A percentile compares a stretch with the other conserved stretches of the same genome.
Evolutionary conservation across 768 basidiomycete species (phyloP).

Genomic region (Trametes gibbosa): DNA sequence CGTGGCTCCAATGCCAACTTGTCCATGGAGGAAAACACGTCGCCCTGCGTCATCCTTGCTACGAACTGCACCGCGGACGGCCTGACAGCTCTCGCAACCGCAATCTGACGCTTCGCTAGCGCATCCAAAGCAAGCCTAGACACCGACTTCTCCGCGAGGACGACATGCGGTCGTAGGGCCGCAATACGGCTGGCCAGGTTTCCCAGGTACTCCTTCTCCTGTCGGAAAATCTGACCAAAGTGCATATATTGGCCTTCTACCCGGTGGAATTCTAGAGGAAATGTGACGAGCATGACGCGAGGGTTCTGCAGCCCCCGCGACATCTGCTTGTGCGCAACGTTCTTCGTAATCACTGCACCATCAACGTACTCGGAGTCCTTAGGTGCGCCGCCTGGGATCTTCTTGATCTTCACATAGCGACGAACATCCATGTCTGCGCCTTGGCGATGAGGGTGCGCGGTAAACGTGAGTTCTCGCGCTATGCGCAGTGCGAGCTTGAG

Average conservation of each 20-base stretch:
- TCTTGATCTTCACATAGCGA: constrained; percentile 96
- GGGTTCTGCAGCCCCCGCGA: constrained; percentile 77
- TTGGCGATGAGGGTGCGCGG: constrained; percentile 63
- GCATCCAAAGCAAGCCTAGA: constrained; percentile 88
- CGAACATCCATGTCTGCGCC: constrained; percentile 95
- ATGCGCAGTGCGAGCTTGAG: constrained; percentile 81
- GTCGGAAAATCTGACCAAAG: constrained; percentile 85
- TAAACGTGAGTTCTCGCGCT: constrained; percentile 82
- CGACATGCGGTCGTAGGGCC: constrained; percentile 87
- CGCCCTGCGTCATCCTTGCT: constrained; percentile 92
- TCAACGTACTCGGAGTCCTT: constrained; percentile 95
- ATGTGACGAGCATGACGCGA: constrained; percentile 93
- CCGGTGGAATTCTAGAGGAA: constrained; percentile 91
- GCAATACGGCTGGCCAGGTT: constrained; percentile 87
- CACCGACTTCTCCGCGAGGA: constrained; percentile 89
- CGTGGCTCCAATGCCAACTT: constrained; percentile 86
- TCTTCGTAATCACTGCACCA: constrained; percentile 96
- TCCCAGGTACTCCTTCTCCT: constrained; percentile 90
- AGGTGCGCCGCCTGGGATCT: constrained; percentile 91
- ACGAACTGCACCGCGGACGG: constrained; percentile 83
- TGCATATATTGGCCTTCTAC: constrained; percentile 92
- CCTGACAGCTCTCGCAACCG: constrained; percentile 89
- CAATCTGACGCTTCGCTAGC: constrained; percentile 80
- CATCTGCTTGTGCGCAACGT: constrained; percentile 96
- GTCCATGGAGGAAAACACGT: constrained; percentile 94